Conservation (phyloP, 1,284 basidiomycete genomes). For the Wallemia mellicola region DNA sequence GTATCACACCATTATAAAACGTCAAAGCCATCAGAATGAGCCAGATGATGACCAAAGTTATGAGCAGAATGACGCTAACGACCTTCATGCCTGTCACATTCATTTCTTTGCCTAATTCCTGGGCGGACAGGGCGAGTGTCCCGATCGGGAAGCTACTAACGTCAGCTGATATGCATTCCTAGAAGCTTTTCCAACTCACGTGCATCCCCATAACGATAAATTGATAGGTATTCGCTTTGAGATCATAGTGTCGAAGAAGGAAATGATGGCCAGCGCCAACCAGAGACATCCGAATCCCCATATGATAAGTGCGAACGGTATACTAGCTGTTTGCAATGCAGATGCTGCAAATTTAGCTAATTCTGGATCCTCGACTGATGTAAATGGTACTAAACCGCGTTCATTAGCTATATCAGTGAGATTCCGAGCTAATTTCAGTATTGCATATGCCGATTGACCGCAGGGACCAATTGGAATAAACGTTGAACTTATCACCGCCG, state of each 20-base stretch:
- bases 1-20: neutral
- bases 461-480: neutral
- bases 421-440: neutral
- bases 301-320: neutral
- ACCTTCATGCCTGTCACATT: neutral
- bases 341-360: neutral
- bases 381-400: neutral
- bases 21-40: neutral
- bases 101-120: neutral
- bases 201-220: neutral
- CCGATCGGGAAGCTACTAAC: neutral
- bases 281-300: neutral
- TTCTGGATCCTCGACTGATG: neutral
- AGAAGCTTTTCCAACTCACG: neutral
- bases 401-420: neutral
- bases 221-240: neutral
- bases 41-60: neutral
- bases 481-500: neutral
- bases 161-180: neutral
- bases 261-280: neutral
- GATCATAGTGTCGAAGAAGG: neutral
- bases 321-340: neutral
- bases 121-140: neutral
- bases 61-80: neutral
- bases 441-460: neutral